Evolutionary conservation across 331 rosid species (phyloP).

Genomic region (Pyrus hybrid): DNA sequence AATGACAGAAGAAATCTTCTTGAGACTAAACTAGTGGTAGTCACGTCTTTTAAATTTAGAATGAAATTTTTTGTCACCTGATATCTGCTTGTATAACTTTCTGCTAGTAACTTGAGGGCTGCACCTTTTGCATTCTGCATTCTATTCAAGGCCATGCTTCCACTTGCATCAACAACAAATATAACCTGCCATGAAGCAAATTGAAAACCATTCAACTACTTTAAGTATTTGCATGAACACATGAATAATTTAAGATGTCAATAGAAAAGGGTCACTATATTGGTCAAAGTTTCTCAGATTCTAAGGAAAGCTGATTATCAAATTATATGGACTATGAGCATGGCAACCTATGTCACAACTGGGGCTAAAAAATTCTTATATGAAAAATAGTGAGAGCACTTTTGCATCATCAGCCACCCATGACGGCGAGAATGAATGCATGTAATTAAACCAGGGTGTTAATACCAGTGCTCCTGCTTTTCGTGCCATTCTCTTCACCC

Average conservation of each 20-base stretch:
- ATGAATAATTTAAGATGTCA: background rate
- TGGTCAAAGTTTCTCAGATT: background rate
- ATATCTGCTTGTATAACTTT: constrained; percentile 97
- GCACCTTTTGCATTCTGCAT: constrained; percentile 99
- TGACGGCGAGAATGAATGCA: background rate
- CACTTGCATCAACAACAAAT: constrained; percentile 98
- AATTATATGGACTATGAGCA: background rate
- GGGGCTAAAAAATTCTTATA: background rate
- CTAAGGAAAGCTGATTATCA: background rate
- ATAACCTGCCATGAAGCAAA: constrained; percentile 51
- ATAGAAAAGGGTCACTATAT: background rate
- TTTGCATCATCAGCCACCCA: background rate
- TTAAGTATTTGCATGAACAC: background rate
- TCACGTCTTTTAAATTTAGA: background rate
- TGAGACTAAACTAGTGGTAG: background rate
- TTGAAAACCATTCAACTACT: background rate
- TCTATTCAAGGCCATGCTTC: constrained; percentile 97
- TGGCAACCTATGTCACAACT: background rate
- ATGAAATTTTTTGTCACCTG: constrained; percentile 47
- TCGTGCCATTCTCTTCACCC: constrained; percentile 98
- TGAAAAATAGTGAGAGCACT: background rate
- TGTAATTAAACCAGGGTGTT: constrained; percentile 11
- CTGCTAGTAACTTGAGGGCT: constrained; percentile 87
- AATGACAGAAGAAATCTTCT: background rate
- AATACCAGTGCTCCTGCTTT: constrained; percentile 97